phyloP scores from a whole-genome alignment of 495 filamentous ascomycete genomes.

The Jackrogersella minutella region DNA sequence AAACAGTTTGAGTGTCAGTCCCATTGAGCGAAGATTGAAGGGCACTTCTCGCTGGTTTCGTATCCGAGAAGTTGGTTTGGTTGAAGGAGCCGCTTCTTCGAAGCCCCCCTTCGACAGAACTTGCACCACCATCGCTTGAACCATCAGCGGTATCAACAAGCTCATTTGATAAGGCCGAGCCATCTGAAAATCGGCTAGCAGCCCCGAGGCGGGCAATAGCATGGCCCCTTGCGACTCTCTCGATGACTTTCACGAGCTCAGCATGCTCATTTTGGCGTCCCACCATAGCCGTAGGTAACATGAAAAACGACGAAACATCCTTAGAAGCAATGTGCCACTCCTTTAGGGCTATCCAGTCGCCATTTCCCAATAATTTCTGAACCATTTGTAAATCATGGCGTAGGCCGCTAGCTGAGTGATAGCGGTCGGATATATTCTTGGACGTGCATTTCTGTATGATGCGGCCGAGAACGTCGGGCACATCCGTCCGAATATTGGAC shows the following conservation, averaged over 20 bases:
- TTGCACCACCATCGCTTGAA: conserved; percentile 59
- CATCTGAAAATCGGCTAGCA: conserved; percentile 57
- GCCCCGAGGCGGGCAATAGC: conserved; percentile 55
- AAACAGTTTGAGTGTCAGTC: conserved; percentile 43
- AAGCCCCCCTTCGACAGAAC: conserved; percentile 55
- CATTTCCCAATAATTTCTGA: conserved; percentile 73
- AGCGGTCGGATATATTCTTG: conserved; percentile 82
- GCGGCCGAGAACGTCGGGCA: conserved; percentile 78
- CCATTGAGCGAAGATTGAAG: conserved; percentile 45
- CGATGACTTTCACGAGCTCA: conserved; percentile 73
- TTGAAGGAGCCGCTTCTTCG: conserved; percentile 47
- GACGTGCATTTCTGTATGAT: conserved; percentile 91
- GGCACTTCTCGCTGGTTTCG: conserved; percentile 51
- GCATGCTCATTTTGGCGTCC: conserved; percentile 76
- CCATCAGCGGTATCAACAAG: conserved; percentile 60
- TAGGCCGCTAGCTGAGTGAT: conserved; percentile 82
- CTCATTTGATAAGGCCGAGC: conserved; percentile 65
- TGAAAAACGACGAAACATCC: conserved; percentile 88
- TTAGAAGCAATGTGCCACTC: conserved; percentile 75
- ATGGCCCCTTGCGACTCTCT: conserved; percentile 71
- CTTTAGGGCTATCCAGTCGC: conserved; percentile 72
- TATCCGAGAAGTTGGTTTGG: conserved; percentile 62
- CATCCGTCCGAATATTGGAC: conserved; percentile 74
- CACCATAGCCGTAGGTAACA: conserved; percentile 79
- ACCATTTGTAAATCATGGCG: conserved; percentile 77